Conservation (phyloP, 2,329 filamentous ascomycete species). For the Graphium sp. region DNA sequence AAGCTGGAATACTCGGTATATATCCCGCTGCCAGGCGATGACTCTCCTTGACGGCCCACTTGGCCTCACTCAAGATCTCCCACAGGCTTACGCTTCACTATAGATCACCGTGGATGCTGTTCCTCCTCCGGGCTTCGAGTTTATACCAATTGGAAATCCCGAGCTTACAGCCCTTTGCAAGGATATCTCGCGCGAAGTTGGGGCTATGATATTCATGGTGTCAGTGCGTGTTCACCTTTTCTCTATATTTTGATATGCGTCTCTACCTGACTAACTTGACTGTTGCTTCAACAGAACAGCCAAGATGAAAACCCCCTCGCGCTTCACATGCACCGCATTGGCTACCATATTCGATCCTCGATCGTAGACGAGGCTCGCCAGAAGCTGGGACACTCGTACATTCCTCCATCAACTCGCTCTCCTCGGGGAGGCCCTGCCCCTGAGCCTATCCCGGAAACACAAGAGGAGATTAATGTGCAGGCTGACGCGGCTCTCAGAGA, state of each 20-base stretch:
- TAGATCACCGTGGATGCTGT: constrained; percentile 33
- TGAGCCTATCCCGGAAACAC: constrained; percentile 42
- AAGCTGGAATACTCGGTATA: constrained; percentile 45
- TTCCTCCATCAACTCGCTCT: constrained; percentile 8
- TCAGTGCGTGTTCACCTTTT: constrained; percentile 27
- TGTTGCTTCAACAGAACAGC: too few relatives aligned
- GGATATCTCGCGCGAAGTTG: constrained; percentile 43
- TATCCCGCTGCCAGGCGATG: background rate
- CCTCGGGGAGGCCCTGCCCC: constrained; percentile 17
- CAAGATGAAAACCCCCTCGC: constrained; percentile 22
- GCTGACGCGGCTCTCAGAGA: constrained; percentile 46
- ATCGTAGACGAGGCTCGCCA: constrained; percentile 39
- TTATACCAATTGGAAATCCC: constrained; percentile 46
- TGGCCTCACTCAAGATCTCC: too few relatives aligned
- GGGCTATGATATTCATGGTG: constrained; percentile 50
- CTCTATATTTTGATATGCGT: too few relatives aligned
- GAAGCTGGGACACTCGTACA: constrained; percentile 9
- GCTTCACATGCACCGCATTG: constrained; percentile 39
- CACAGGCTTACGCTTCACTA: too few relatives aligned
- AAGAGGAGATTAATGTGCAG: constrained; percentile 43
- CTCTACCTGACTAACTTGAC: too few relatives aligned
- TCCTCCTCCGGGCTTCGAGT: constrained; percentile 44
- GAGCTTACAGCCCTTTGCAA: constrained; percentile 44
- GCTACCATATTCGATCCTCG: constrained; percentile 40
- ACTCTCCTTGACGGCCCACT: too few relatives aligned